phyloP scores from a whole-genome alignment of 768 basidiomycete species.

The Hirschioporus abietinus region DNA sequence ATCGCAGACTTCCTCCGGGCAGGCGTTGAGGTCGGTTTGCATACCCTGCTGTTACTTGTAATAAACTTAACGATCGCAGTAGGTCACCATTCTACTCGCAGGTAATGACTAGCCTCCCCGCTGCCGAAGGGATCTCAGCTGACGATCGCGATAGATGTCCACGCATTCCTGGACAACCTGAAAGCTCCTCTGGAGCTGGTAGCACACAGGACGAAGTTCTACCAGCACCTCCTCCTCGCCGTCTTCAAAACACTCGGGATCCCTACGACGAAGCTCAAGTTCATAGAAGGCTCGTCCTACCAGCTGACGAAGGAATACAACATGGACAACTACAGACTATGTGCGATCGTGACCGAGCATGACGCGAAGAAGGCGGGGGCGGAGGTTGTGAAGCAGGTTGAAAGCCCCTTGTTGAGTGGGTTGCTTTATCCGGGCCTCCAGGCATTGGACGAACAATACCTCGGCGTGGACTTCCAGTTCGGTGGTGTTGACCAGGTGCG shows the following conservation, averaged over 20 bases:
- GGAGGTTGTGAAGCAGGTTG: conserved; percentile 97
- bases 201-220: conserved; percentile 83
- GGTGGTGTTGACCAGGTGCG: conserved; percentile 94
- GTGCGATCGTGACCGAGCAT: conserved; percentile 88
- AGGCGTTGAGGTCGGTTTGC: conserved; percentile 65
- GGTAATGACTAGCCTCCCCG: conserved; percentile 34
- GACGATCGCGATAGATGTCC: conserved; percentile 56
- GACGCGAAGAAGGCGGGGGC: conserved; percentile 98
- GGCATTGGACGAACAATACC: conserved; percentile 95
- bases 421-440: conserved; percentile 95
- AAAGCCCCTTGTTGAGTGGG: conserved; percentile 85
- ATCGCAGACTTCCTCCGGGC: conserved; percentile 94
- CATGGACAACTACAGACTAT: conserved; percentile 89
- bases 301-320: conserved; percentile 90
- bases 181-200: conserved; percentile 95
- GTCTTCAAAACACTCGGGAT: conserved; percentile 89
- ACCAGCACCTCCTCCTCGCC: conserved; percentile 72
- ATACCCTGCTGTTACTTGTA: conserved; percentile 17
- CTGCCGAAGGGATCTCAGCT: conserved; percentile 5
- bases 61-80: conserved; percentile 7
- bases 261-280: conserved; percentile 74
- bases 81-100: conserved; percentile 79
- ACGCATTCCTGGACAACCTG: conserved; percentile 95
- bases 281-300: conserved; percentile 89
- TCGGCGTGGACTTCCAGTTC: conserved; percentile 95